Conservation (phyloP, 2,329 filamentous ascomycete genomes). For the Fusarium udum region DNA sequence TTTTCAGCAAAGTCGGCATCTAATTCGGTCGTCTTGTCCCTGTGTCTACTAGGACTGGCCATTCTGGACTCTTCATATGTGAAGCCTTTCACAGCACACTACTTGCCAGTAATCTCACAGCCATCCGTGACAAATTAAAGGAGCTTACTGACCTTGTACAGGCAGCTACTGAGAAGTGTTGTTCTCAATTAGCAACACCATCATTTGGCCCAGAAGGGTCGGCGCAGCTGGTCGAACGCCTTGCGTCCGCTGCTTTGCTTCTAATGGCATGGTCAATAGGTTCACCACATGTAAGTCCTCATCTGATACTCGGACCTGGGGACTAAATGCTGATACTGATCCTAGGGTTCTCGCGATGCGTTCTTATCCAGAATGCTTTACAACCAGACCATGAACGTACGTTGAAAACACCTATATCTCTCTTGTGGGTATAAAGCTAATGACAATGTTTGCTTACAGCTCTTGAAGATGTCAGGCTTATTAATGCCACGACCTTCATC, state of each 20-base stretch:
- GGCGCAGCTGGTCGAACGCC: background rate
- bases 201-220: background rate
- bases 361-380: background rate
- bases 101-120: background rate
- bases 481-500: background rate
- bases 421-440: background rate
- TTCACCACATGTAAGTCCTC: background rate
- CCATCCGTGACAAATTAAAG: background rate
- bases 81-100: background rate
- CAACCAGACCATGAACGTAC: background rate
- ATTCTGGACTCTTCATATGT: background rate
- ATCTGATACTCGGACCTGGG: accelerated
- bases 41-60: background rate
- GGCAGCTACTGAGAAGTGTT: background rate
- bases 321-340: accelerated
- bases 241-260: background rate
- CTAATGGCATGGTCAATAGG: constrained; percentile 9
- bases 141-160: background rate
- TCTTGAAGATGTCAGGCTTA: background rate
- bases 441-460: accelerated
- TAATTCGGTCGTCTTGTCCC: background rate
- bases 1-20: constrained; percentile 5
- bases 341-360: background rate
- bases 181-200: background rate
- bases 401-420: accelerated